Conservation (phyloP, 2,329 filamentous ascomycete species). For the Orbilia brochopaga region DNA sequence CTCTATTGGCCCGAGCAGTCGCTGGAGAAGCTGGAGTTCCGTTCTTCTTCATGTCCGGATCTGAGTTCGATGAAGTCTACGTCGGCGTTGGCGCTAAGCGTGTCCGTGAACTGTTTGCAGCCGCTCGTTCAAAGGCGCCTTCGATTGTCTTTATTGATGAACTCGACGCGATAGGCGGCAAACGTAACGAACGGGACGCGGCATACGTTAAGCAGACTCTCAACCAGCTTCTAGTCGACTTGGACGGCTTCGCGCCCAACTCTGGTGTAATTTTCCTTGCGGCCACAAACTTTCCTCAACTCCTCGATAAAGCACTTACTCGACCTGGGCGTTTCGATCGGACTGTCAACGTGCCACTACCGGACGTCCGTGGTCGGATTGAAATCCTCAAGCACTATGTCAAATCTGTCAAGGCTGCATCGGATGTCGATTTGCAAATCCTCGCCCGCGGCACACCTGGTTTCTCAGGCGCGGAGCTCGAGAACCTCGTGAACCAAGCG, state of each 20-base stretch:
- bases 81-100: slow-evolving; percentile 96
- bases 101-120: slow-evolving; percentile 87
- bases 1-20: slow-evolving; percentile 89
- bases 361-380: slow-evolving; percentile 90
- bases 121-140: slow-evolving; percentile 83
- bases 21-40: slow-evolving; percentile 96
- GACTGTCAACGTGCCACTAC: slow-evolving; percentile 84
- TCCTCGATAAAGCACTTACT: slow-evolving; percentile 91
- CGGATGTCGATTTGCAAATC: slow-evolving; percentile 80
- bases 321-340: slow-evolving; percentile 95
- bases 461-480: slow-evolving; percentile 91
- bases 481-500: slow-evolving; percentile 96
- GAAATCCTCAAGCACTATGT: slow-evolving; percentile 93
- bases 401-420: slow-evolving; percentile 81
- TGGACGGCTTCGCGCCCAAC: slow-evolving; percentile 95
- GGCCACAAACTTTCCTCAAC: slow-evolving; percentile 93
- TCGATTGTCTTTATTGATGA: slow-evolving; percentile 96
- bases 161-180: slow-evolving; percentile 90
- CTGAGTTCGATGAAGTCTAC: slow-evolving; percentile 97
- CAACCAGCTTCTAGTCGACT: slow-evolving; percentile 93
- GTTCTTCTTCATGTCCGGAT: slow-evolving; percentile 99
- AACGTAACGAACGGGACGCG: slow-evolving; percentile 88
- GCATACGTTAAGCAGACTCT: slow-evolving; percentile 96
- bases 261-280: slow-evolving; percentile 94
- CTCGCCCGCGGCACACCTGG: slow-evolving; percentile 88